These are phyloP conservation scores for Talaromyces sp. DNA, from an alignment of 2,329 filamentous ascomycete genomes.

Conservation along the genomic window DNA sequence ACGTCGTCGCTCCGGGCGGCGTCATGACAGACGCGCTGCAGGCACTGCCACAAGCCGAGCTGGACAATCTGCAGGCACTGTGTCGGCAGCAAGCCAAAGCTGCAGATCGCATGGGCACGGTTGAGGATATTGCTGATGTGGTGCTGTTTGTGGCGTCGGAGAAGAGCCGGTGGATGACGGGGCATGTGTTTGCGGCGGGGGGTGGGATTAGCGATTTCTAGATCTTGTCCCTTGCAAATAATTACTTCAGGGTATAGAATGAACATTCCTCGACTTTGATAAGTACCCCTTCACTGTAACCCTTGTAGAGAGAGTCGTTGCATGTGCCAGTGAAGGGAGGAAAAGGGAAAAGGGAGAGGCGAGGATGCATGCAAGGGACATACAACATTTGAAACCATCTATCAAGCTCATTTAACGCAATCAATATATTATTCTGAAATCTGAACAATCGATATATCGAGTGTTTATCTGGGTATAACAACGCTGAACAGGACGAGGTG, in stretches of 20 bases:
- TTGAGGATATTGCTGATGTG: background rate
- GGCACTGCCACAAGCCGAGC: background rate
- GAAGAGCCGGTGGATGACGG: conserved; percentile 2
- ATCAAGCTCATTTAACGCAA: background rate
- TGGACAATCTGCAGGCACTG: background rate
- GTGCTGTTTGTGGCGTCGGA: background rate
- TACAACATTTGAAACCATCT: too few relatives aligned
- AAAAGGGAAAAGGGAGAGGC: too few relatives aligned
- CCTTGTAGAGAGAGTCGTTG: background rate
- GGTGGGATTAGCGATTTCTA: background rate
- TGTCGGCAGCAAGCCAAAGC: background rate
- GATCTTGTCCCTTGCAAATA: background rate
- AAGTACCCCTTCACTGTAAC: background rate
- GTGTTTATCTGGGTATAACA: background rate
- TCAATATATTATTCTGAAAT: background rate
- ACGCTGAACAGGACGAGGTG: background rate
- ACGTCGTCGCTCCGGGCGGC: background rate
- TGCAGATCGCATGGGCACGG: background rate
- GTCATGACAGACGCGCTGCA: conserved; percentile 3
- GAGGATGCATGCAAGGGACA: too few relatives aligned
- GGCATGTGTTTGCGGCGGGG: background rate
- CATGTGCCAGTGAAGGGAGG: too few relatives aligned
- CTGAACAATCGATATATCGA: background rate
- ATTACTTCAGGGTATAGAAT: background rate
- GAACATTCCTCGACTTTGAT: background rate